Percentiles rank a stretch among this genome's conserved stretches.
These are phyloP conservation scores for Lachnellula cervina DNA, from an alignment of 2,329 filamentous ascomycete genomes.

Conservation along the genomic window DNA sequence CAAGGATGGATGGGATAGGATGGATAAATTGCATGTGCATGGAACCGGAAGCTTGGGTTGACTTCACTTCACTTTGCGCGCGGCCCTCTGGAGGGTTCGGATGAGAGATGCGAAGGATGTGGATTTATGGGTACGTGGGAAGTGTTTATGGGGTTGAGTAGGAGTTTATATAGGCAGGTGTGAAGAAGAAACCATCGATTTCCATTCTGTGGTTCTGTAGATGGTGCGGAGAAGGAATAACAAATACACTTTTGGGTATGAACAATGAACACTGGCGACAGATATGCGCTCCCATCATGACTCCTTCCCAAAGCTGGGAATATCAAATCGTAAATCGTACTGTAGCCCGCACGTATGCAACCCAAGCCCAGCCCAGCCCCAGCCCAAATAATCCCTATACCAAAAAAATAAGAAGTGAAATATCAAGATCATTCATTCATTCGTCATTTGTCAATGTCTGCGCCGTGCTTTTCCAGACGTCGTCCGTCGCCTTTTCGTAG, in stretches of 20 bases:
- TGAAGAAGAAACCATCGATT: background rate
- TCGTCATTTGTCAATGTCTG: background rate
- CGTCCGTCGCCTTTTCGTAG: background rate
- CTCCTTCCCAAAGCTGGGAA: background rate
- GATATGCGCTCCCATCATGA: background rate
- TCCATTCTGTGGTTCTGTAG: background rate
- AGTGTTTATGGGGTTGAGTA: no score
- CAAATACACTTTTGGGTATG: constrained; percentile 3
- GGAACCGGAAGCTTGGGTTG: no score
- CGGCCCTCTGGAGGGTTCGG: no score
- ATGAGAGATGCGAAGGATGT: no score
- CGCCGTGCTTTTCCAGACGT: background rate
- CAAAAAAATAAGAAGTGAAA: background rate
- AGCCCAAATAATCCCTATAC: background rate
- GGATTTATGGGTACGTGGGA: no score
- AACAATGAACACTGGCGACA: background rate
- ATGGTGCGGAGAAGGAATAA: background rate
- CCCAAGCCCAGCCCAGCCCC: background rate
- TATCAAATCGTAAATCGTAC: background rate
- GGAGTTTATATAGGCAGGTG: no score
- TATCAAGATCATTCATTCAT: background rate
- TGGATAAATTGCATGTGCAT: no score
- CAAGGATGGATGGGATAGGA: no score
- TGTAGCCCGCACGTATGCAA: background rate
- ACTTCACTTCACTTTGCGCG: no score